Evolutionary conservation across 2,329 filamentous ascomycete genomes (phyloP), one percentile per base, ranked within the genome.

Genomic region (Calonectria pseudoreteaudii): DNA sequence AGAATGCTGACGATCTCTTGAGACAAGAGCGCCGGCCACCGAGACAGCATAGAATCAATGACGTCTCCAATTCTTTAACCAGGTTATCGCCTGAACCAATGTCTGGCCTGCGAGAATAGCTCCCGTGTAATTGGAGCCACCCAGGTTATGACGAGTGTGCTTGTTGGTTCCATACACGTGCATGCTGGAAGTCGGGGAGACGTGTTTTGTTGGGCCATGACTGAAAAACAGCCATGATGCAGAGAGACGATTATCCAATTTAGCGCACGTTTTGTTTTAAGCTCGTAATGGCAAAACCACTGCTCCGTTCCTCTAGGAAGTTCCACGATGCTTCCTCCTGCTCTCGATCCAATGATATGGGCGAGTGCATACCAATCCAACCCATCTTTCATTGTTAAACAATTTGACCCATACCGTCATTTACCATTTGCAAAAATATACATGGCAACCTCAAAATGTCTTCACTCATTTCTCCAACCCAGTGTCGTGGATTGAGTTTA

Each of bases 1-100:
- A 65, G 11, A 34, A 65, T 50, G 49, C 44, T 64, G 36, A 53
- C 68, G 26, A n/a, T 70, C 31, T 70, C 44, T 56, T 56, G 34
- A 52, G 36, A 62, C 56, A 62, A 20, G 56, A 38, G 26, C 26
- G 56, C 26, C 34, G 10, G 23, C 36, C 16, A 41, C 20, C 41
- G 34, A 60, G 56, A 60, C 56, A 41, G 4, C 4, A 23, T 11
- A 28, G 16, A 26, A 28, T 60, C 56, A 62, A 28, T 62, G 56
- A 62, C 56, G 56, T 62, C 34, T 34, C n/a, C 13, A 8, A 41
- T 30, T 41, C 56, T 41, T 60, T 26, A 30, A 28, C 23, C 26
- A 36, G 11, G n/a, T 38, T 28, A 9, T 23, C 38, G 41, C 41
- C 13, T 38, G 14, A 28, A 38, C 18, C n/a, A 8, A 53, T 65